These are phyloP conservation scores for Prunus yedoensis DNA, from an alignment of 331 rosid genomes.

Conservation along the genomic window DNA sequence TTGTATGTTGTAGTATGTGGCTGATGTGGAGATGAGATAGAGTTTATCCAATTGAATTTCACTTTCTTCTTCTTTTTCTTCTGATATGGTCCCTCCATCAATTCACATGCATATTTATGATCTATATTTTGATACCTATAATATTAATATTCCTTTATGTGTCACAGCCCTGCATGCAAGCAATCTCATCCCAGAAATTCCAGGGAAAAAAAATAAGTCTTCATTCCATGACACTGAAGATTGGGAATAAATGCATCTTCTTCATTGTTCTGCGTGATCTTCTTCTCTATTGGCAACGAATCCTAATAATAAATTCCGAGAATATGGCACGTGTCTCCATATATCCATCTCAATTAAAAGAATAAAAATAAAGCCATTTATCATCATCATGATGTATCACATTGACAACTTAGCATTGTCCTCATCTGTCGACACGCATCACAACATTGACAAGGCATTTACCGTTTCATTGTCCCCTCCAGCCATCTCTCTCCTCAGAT, in stretches of 20 bases:
- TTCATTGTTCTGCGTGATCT: constrained; percentile 23
- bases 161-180: background rate
- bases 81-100: constrained; percentile 43
- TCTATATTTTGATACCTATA: background rate
- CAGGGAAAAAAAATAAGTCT: background rate
- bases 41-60: constrained; percentile 49
- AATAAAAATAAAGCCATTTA: background rate
- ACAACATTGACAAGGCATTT: background rate
- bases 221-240: background rate
- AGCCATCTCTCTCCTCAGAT: no score
- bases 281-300: constrained; percentile 13
- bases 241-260: constrained; percentile 17
- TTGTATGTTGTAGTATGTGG: constrained; percentile 23
- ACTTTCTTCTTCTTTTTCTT: constrained; percentile 11
- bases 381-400: background rate
- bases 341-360: background rate
- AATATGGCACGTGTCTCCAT: constrained; percentile 22
- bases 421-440: constrained; percentile 4
- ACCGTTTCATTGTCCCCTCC: no score
- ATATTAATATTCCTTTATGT: background rate
- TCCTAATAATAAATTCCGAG: constrained; percentile 23
- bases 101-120: constrained; percentile 39
- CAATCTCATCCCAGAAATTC: background rate
- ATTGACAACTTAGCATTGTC: background rate
- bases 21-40: constrained; percentile 59